Conservation (phyloP, 23 red algal genomes). For the Gracilariopsis chorda region DNA sequence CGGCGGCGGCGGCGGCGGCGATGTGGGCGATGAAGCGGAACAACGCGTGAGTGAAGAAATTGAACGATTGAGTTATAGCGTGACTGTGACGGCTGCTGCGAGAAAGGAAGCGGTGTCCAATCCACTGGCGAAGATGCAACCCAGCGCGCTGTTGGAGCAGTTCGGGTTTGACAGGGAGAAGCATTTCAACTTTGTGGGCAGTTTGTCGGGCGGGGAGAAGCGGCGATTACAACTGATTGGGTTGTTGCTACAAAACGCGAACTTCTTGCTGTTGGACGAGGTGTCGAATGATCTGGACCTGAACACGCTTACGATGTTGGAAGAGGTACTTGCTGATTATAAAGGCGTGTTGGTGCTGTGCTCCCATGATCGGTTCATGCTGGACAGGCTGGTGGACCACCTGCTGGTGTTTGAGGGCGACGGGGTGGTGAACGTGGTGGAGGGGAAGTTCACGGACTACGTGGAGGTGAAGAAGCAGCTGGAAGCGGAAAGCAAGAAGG, state of each 20-base stretch:
- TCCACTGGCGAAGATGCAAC: constrained; percentile 35
- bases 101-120: background rate
- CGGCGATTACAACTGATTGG: constrained; percentile 74
- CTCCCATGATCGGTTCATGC: constrained; percentile 82
- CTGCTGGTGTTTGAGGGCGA: constrained; percentile 77
- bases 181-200: constrained; percentile 57
- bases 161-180: constrained; percentile 57
- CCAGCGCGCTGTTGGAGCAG: constrained; percentile 59
- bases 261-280: constrained; percentile 80
- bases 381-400: constrained; percentile 79
- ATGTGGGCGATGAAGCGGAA: background rate
- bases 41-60: constrained; percentile 14
- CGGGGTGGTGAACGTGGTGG: constrained; percentile 38
- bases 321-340: constrained; percentile 62
- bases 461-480: constrained; percentile 4
- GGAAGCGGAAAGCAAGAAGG: constrained; percentile 24
- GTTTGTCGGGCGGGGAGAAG: constrained; percentile 75
- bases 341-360: constrained; percentile 68
- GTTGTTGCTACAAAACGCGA: constrained; percentile 55
- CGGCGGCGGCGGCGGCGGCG: background rate
- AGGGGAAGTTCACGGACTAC: constrained; percentile 86
- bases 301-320: constrained; percentile 74
- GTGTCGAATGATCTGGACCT: constrained; percentile 88
- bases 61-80: constrained; percentile 31
- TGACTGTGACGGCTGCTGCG: background rate